phyloP scores from a whole-genome alignment of 495 filamentous ascomycete genomes.

The Xylaria cubensis region DNA sequence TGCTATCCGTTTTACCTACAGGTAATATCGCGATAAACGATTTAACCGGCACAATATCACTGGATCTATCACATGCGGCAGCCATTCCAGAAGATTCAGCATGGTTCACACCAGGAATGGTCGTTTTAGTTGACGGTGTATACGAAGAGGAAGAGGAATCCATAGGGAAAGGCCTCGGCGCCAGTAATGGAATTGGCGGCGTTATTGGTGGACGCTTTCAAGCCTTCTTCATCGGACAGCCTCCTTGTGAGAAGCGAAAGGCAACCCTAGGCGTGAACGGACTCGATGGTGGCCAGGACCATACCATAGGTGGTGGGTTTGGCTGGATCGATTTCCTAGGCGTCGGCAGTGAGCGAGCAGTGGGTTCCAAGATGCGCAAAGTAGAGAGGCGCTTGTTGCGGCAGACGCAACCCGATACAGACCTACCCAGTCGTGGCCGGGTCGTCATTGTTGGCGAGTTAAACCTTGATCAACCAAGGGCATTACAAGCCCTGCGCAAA shows the following conservation, averaged over 20 bases:
- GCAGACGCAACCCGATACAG: constrained; percentile 32
- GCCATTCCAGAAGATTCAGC: constrained; percentile 83
- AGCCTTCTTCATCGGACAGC: constrained; percentile 85
- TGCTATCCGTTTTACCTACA: constrained; percentile 81
- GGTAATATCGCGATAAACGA: constrained; percentile 84
- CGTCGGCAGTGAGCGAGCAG: constrained; percentile 85
- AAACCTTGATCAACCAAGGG: constrained; percentile 80
- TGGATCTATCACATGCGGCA: constrained; percentile 82
- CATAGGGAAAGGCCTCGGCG: constrained; percentile 69
- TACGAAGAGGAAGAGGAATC: constrained; percentile 90
- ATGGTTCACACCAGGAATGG: constrained; percentile 94
- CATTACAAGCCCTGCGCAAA: constrained; percentile 76
- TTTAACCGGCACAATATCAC: constrained; percentile 80
- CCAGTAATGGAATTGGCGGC: constrained; percentile 81
- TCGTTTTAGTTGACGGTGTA: constrained; percentile 89
- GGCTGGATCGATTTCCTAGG: constrained; percentile 98
- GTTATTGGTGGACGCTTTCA: constrained; percentile 89
- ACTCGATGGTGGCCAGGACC: constrained; percentile 56
- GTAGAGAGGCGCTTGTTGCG: constrained; percentile 63
- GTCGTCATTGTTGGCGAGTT: constrained; percentile 81
- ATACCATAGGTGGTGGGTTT: constrained; percentile 79
- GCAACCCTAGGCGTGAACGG: constrained; percentile 74
- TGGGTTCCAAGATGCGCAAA: constrained; percentile 80
- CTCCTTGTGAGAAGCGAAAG: constrained; percentile 84
- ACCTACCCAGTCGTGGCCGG: constrained; percentile 51